Conservation (phyloP, 345 rosid species). For the Heritiera fomes region DNA sequence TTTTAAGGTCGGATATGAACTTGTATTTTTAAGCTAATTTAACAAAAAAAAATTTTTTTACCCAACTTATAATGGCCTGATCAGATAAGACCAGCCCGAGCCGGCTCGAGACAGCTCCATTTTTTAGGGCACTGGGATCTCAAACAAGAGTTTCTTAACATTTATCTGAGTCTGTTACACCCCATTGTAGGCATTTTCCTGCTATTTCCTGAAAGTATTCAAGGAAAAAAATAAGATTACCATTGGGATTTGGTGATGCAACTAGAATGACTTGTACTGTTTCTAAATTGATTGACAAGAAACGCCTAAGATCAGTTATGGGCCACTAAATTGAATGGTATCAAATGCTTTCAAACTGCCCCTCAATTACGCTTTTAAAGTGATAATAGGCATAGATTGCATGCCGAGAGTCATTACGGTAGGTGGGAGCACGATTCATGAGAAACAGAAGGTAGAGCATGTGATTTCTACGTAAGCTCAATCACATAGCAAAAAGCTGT, state of each 20-base stretch:
- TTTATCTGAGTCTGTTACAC: background rate
- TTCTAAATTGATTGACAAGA: background rate
- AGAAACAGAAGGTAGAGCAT: background rate
- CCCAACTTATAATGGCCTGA: too few species aligned
- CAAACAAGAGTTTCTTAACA: background rate
- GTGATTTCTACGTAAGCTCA: background rate
- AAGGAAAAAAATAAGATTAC: too few species aligned
- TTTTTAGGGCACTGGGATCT: background rate
- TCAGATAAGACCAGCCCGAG: too few species aligned
- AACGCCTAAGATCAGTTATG: background rate
- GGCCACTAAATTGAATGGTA: background rate
- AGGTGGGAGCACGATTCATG: background rate
- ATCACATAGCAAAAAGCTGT: background rate
- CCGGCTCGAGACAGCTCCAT: too few species aligned
- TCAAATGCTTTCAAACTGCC: background rate
- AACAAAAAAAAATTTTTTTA: too few species aligned
- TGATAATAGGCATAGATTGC: background rate
- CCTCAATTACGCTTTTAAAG: background rate
- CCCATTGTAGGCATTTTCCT: background rate
- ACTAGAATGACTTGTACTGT: background rate
- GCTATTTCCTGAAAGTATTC: too few species aligned
- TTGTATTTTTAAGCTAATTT: too few species aligned
- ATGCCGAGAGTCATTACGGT: background rate
- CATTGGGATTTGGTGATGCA: background rate
- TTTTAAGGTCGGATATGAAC: too few species aligned